Evolutionary conservation across 352 stramenopile species (phyloP).

Genomic region (Phytophthora boehmeriae): DNA sequence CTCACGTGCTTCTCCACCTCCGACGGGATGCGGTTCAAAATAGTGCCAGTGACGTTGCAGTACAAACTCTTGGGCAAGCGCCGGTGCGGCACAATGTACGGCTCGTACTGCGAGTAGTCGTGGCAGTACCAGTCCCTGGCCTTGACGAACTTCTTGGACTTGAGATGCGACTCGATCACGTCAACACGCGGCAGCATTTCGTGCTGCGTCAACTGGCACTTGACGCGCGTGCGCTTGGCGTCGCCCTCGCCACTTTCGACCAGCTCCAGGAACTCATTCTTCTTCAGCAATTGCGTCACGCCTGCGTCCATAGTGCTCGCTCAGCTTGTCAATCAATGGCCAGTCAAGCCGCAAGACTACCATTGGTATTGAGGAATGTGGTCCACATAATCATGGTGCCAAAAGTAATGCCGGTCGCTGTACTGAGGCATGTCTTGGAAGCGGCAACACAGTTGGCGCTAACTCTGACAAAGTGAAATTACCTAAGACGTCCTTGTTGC

Average conservation of each 20-base stretch:
- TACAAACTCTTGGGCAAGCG: constrained; percentile 83
- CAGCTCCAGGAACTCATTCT: constrained; percentile 62
- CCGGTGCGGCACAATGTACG: constrained; percentile 90
- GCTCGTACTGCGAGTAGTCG: constrained; percentile 92
- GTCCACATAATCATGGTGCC: too few relatives aligned
- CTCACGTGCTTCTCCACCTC: constrained; percentile 91
- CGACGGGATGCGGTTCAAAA: constrained; percentile 89
- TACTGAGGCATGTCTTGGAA: too few relatives aligned
- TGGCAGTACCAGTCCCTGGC: constrained; percentile 88
- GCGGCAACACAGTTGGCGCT: too few relatives aligned
- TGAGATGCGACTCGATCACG: constrained; percentile 65
- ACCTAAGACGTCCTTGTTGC: too few relatives aligned
- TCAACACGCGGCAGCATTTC: constrained; percentile 74
- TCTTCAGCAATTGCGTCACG: constrained; percentile 48
- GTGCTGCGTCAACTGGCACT: constrained; percentile 78
- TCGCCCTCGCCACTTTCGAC: constrained; percentile 54
- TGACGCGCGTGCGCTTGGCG: constrained; percentile 57
- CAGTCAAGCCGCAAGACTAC: too few relatives aligned
- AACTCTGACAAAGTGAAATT: too few relatives aligned
- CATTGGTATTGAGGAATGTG: too few relatives aligned
- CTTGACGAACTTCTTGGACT: constrained; percentile 85
- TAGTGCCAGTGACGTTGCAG: constrained; percentile 86
- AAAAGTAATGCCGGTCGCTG: too few relatives aligned
- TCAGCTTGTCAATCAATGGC: constrained; percentile 5
- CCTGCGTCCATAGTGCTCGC: constrained; percentile 32